Evolutionary conservation across 805 yeast genomes (phyloP).

Genomic region (Debaryomyces maramus): DNA sequence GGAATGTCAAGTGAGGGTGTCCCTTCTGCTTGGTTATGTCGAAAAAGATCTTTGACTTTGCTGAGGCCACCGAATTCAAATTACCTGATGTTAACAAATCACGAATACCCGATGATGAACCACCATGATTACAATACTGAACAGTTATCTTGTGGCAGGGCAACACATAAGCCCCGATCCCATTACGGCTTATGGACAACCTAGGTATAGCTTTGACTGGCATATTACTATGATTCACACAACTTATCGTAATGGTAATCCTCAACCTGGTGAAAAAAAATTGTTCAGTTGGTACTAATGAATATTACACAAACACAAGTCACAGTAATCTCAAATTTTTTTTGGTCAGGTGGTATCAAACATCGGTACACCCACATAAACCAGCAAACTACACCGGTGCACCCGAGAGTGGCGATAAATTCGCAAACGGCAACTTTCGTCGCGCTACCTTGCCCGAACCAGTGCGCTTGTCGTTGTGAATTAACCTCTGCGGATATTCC

Average conservation of each 20-base stretch:
- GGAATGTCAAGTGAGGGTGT: conserved; percentile 66
- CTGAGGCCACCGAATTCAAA: conserved; percentile 56
- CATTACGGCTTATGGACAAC: conserved; percentile 66
- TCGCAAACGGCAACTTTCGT: too few species aligned
- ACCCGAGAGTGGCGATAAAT: too few species aligned
- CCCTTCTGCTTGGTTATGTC: conserved; percentile 71
- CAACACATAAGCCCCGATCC: conserved; percentile 68
- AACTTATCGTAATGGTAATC: too few species aligned
- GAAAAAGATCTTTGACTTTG: conserved; percentile 69
- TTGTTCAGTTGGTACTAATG: too few species aligned
- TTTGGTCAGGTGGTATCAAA: too few species aligned
- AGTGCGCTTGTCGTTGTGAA: neutral
- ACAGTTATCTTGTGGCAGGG: conserved; percentile 77
- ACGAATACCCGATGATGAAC: conserved; percentile 84
- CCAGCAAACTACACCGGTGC: too few species aligned
- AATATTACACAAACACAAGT: too few species aligned
- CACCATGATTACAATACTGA: conserved; percentile 94
- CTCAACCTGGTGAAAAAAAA: too few species aligned
- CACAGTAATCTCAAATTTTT: too few species aligned
- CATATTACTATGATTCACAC: conserved; percentile 25
- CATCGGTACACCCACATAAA: too few species aligned
- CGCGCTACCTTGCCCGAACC: too few species aligned
- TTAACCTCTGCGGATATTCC: neutral
- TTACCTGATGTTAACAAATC: conserved; percentile 56
- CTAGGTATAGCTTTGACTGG: conserved; percentile 62